Evolutionary conservation across 2,329 filamentous ascomycete species (phyloP).

Genomic region (Epicoccum sorghinum): DNA sequence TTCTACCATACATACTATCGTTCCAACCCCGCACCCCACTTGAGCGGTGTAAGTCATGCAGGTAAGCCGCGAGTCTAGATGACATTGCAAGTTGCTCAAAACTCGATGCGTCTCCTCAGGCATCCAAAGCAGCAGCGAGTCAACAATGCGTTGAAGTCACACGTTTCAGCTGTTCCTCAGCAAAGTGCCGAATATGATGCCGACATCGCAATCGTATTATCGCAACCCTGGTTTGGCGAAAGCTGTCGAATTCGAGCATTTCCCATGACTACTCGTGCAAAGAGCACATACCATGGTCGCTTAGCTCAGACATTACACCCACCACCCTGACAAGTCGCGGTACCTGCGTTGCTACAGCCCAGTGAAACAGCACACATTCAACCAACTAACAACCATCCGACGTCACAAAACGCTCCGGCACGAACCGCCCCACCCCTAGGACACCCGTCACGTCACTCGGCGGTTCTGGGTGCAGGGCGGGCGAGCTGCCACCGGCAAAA

Average conservation of each 20-base stretch:
- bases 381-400: not conserved
- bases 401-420: slow-evolving; percentile 6
- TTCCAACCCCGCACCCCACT: not conserved
- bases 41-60: not conserved
- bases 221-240: too few relatives aligned
- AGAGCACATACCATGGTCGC: too few relatives aligned
- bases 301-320: not conserved
- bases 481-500: not conserved
- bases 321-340: not conserved
- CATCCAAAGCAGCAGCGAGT: too few relatives aligned
- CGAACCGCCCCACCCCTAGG: not conserved
- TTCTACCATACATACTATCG: not conserved
- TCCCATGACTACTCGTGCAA: too few relatives aligned
- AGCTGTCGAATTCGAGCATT: too few relatives aligned
- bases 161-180: too few relatives aligned
- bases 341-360: not conserved
- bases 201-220: too few relatives aligned
- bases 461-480: not conserved
- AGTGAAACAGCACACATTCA: not conserved
- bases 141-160: too few relatives aligned
- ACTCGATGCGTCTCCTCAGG: not conserved
- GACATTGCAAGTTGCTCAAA: not conserved
- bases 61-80: not conserved
- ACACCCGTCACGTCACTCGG: not conserved
- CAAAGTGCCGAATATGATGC: too few relatives aligned